Conservation (phyloP, 305 asterid genomes). For the Rubia peregrina region DNA sequence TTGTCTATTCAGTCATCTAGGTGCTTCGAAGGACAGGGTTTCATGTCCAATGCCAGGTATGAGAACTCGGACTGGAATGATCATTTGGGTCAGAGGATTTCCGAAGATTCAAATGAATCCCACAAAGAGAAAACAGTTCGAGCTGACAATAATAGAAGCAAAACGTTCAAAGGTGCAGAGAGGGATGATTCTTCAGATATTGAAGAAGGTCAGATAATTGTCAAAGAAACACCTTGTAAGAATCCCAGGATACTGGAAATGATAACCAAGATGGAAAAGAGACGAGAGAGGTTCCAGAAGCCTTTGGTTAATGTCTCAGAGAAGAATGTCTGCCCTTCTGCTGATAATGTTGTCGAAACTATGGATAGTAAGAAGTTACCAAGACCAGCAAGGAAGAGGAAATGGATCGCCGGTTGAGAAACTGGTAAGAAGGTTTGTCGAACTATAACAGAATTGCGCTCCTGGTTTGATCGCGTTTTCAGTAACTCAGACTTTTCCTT, state of each 20-base stretch:
- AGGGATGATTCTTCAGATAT: constrained; percentile 32
- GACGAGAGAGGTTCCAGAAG: constrained; percentile 51
- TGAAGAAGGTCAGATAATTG: constrained; percentile 61
- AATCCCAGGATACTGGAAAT: constrained; percentile 45
- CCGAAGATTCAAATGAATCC: constrained; percentile 15
- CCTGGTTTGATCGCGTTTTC: neutral
- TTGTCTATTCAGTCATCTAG: constrained; percentile 45
- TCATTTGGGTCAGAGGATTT: constrained; percentile 21
- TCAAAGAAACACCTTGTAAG: constrained; percentile 17
- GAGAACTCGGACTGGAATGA: constrained; percentile 27
- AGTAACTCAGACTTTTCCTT: too few relatives aligned
- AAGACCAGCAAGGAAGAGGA: constrained; percentile 61
- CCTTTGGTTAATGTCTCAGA: constrained; percentile 31
- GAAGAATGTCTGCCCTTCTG: constrained; percentile 20
- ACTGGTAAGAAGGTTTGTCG: neutral
- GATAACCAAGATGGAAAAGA: constrained; percentile 57
- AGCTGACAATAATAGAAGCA: constrained; percentile 13
- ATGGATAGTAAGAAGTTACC: constrained; percentile 23
- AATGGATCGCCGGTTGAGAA: constrained; percentile 42
- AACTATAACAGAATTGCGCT: neutral
- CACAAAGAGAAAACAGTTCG: constrained; percentile 15
- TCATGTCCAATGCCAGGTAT: constrained; percentile 20
- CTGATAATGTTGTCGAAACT: constrained; percentile 23
- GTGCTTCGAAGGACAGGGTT: constrained; percentile 33
- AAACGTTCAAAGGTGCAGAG: constrained; percentile 23